Evolutionary conservation across 2,329 filamentous ascomycete species (phyloP).

Genomic region (Hypomyces perniciosus): DNA sequence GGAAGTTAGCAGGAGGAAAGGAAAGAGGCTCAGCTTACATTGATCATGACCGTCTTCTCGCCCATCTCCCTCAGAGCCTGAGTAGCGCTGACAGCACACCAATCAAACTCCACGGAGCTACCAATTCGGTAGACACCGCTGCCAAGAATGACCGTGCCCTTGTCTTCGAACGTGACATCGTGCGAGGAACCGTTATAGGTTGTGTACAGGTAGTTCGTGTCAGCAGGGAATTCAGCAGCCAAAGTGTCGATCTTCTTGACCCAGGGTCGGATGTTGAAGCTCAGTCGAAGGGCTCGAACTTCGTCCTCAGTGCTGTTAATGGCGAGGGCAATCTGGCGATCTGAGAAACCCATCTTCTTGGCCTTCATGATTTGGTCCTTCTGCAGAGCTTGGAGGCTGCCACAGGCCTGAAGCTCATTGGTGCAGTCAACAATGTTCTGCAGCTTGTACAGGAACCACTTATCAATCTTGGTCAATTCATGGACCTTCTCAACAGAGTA

Average conservation of each 20-base stretch:
- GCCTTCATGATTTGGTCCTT: conserved; percentile 83
- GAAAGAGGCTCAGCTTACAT: conserved; percentile 43
- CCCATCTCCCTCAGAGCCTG: conserved; percentile 77
- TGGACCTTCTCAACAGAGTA: conserved; percentile 91
- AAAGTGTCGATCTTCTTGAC: conserved; percentile 99
- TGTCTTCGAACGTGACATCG: conserved; percentile 89
- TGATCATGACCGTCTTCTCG: conserved; percentile 98
- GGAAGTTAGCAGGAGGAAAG: neutral
- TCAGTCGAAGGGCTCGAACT: conserved; percentile 76
- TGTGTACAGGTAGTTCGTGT: conserved; percentile 95
- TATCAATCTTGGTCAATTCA: conserved; percentile 96
- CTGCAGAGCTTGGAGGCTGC: conserved; percentile 76
- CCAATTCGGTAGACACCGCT: conserved; percentile 97
- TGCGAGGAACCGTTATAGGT: conserved; percentile 95
- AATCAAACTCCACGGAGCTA: conserved; percentile 97
- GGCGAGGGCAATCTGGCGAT: conserved; percentile 85
- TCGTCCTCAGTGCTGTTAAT: conserved; percentile 84
- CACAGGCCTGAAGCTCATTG: conserved; percentile 75
- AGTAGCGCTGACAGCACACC: conserved; percentile 91
- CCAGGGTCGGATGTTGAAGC: conserved; percentile 86
- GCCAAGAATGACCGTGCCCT: conserved; percentile 82
- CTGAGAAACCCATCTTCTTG: conserved; percentile 97
- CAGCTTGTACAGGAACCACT: conserved; percentile 98
- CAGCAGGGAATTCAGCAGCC: conserved; percentile 90
- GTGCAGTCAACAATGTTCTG: conserved; percentile 94